These are phyloP conservation scores for Coniochaeta sp. DNA, from an alignment of 2,329 filamentous ascomycete genomes.

Conservation along the genomic window DNA sequence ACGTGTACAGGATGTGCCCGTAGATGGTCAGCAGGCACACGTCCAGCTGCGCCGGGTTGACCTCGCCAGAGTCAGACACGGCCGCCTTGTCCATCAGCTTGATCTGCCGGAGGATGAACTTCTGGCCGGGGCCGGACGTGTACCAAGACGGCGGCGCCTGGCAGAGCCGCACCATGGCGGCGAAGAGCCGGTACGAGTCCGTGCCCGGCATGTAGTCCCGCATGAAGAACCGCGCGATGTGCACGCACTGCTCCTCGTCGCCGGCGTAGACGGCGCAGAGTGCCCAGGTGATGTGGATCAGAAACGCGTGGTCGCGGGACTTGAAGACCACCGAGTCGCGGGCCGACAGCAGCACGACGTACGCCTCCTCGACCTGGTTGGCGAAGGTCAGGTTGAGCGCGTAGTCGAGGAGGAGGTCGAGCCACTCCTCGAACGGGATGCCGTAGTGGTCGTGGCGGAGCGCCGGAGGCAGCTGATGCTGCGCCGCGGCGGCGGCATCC, in stretches of 20 bases:
- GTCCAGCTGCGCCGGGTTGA: slow-evolving; percentile 45
- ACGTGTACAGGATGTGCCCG: slow-evolving; percentile 80
- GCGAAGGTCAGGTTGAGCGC: slow-evolving; percentile 66
- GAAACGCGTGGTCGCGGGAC: slow-evolving; percentile 56
- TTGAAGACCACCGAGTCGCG: slow-evolving; percentile 78
- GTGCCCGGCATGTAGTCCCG: slow-evolving; percentile 60
- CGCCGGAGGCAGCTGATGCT: slow-evolving; percentile 5
- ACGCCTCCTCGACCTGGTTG: slow-evolving; percentile 64
- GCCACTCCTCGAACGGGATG: slow-evolving; percentile 77
- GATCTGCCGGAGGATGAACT: slow-evolving; percentile 86
- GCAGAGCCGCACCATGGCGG: slow-evolving; percentile 68
- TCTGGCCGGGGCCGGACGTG: slow-evolving; percentile 74
- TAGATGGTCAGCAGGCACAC: slow-evolving; percentile 80
- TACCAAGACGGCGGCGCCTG: slow-evolving; percentile 70
- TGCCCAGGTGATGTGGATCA: slow-evolving; percentile 74
- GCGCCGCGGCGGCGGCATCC: too few species aligned
- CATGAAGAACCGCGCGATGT: slow-evolving; percentile 76
- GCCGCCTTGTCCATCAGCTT: slow-evolving; percentile 75
- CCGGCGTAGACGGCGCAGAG: slow-evolving; percentile 76
- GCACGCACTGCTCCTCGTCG: slow-evolving; percentile 68
- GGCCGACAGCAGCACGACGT: slow-evolving; percentile 71
- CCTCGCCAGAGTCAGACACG: slow-evolving; percentile 33
- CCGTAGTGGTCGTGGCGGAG: slow-evolving; percentile 47
- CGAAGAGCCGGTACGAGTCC: slow-evolving; percentile 78
- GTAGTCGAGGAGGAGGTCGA: slow-evolving; percentile 85